phyloP scores from a whole-genome alignment of 768 basidiomycete species.

The Candolleomyces efflorescens region DNA sequence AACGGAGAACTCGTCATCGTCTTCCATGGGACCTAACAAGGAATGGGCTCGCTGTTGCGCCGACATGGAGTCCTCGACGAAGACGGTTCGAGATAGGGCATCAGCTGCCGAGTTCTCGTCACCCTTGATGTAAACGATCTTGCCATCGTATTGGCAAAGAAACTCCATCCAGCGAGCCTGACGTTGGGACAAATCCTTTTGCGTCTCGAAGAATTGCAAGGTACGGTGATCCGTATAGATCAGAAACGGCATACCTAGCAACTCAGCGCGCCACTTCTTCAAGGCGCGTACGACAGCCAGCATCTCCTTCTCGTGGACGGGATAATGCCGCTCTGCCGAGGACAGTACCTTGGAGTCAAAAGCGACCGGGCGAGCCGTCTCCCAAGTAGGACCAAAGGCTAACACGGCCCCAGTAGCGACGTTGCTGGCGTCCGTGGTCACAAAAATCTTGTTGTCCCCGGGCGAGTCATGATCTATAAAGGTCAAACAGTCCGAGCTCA shows the following conservation, averaged over 20 bases:
- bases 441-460: slow-evolving; percentile 26
- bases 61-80: background rate
- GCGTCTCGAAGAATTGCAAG: slow-evolving; percentile 26
- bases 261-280: slow-evolving; percentile 20
- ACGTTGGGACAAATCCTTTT: slow-evolving; percentile 24
- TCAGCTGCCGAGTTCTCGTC: too few species aligned
- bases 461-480: slow-evolving; percentile 10
- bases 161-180: slow-evolving; percentile 33
- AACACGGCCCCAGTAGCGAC: slow-evolving; percentile 28
- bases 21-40: background rate
- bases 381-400: slow-evolving; percentile 27
- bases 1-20: background rate
- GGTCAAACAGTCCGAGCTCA: slow-evolving; percentile 4
- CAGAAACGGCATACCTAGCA: slow-evolving; percentile 13
- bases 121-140: too few species aligned
- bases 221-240: slow-evolving; percentile 28
- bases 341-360: slow-evolving; percentile 24
- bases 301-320: slow-evolving; percentile 26
- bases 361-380: slow-evolving; percentile 27
- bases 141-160: slow-evolving; percentile 17
- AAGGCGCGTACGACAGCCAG: slow-evolving; percentile 29
- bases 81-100: background rate
- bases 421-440: slow-evolving; percentile 17
- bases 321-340: slow-evolving; percentile 12
- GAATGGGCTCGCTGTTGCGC: background rate